Base-by-base conservation (phyloP, 73 alveolate species). In the Symbiodinium pilosum region DNA sequence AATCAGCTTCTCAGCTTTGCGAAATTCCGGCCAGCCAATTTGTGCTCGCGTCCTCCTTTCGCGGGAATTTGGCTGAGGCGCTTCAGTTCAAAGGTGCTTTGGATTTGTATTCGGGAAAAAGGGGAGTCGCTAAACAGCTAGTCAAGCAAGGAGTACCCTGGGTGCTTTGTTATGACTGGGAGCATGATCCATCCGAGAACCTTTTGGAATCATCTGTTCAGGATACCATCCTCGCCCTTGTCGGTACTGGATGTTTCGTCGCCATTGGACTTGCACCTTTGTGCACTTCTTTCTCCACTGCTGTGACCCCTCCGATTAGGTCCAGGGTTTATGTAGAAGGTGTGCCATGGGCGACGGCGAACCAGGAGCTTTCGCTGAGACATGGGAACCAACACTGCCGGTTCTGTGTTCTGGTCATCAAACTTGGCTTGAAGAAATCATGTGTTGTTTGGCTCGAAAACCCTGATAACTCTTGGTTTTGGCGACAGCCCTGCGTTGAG, bases 241-340 rank as follows among this genome's bases (percentile, higher is more conserved):
- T 86, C 0, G 20, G 2, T 4, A 26, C 18, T 1, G 93, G 93
- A 0, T 47, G 81, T n/a, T 3, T 86, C 20, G 1, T 0, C 3
- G 47, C 20, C 36, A 2, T 26, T 6, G 93, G 93, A 1, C 81
- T 71, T 30, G 93, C 93, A 3, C 93, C 83, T 0, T 32, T n/a
- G 0, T 86, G 83, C 81, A 0, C 52, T n/a, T 47, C 83, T 11
- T 86, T 86, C 69, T 47, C 83, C n/a, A 26, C 52, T 2, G 93
- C 93, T 0, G 93, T 86, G 83, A 86, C 93, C 0, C 93, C 93
- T 0, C 83, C 93, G 0, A 71, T 47, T 0, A n/a, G 93, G 39
- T 24, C n/a, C 38, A 44, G 39, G 0, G 16, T 11, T 3, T 47
- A 1, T 43, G 51, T 43, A 0, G 1, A 71, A 2, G 93, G 93